Conservation (phyloP, 2,329 filamentous ascomycete genomes). For the Berkeleyomyces rouxiae region DNA sequence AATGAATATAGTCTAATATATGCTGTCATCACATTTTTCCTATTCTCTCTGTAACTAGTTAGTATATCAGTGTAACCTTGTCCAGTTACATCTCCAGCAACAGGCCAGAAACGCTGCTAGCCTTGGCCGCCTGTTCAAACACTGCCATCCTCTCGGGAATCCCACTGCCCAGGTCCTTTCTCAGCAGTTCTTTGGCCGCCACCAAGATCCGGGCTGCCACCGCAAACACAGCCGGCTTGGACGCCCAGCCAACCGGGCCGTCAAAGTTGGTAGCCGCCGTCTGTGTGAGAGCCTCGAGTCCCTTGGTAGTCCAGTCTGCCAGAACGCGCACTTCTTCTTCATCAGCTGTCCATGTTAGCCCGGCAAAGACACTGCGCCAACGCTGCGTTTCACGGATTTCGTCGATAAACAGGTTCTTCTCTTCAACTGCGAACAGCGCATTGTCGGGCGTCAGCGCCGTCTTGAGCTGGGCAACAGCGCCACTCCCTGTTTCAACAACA, state of each 20-base stretch:
- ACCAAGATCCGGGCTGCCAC: constrained; percentile 35
- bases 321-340: constrained; percentile 16
- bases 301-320: constrained; percentile 32
- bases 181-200: constrained; percentile 22
- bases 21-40: neutral
- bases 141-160: constrained; percentile 14
- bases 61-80: too few relatives aligned
- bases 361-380: constrained; percentile 43
- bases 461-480: constrained; percentile 31
- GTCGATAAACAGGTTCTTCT: constrained; percentile 88
- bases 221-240: constrained; percentile 49
- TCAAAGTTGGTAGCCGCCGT: constrained; percentile 24
- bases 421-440: constrained; percentile 70
- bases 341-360: constrained; percentile 15
- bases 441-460: constrained; percentile 39
- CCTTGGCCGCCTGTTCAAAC: constrained; percentile 7
- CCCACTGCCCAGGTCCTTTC: constrained; percentile 11
- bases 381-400: constrained; percentile 53
- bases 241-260: constrained; percentile 56
- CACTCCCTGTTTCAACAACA: constrained; percentile 24
- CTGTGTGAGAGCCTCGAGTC: constrained; percentile 23
- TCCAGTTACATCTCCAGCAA: constrained; percentile 13
- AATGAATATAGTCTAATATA: neutral
- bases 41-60: neutral
- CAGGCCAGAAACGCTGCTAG: constrained; percentile 13